phyloP scores from a whole-genome alignment of 805 yeast species.

The Metschnikowia chrysomelidarum region DNA sequence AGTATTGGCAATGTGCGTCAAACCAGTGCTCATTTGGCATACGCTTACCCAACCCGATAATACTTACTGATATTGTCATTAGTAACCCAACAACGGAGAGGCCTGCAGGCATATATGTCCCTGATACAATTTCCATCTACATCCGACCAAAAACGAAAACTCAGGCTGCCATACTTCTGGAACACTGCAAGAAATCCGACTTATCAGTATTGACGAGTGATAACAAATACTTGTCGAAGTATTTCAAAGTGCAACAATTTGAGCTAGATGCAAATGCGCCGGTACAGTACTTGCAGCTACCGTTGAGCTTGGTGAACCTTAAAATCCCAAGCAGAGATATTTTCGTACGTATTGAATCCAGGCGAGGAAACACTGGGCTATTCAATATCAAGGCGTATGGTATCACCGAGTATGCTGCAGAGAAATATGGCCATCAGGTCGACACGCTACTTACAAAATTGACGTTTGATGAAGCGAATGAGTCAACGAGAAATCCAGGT shows the following conservation, averaged over 20 bases:
- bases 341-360: constrained; percentile 24
- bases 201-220: not conserved
- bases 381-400: constrained; percentile 17
- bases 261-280: constrained; percentile 14
- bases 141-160: constrained; percentile 27
- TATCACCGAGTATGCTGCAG: constrained; percentile 12
- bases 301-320: constrained; percentile 33
- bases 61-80: constrained; percentile 36
- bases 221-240: constrained; percentile 31
- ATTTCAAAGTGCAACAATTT: constrained; percentile 29
- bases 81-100: constrained; percentile 14
- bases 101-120: constrained; percentile 15
- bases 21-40: constrained; percentile 34
- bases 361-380: constrained; percentile 15
- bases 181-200: constrained; percentile 19
- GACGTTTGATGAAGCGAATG: too few species aligned
- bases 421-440: constrained; percentile 12
- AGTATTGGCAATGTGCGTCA: constrained; percentile 34
- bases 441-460: constrained; percentile 13
- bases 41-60: constrained; percentile 29
- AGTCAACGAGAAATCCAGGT: too few species aligned
- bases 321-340: constrained; percentile 32
- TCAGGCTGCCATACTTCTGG: constrained; percentile 19
- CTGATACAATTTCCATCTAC: constrained; percentile 25
- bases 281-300: constrained; percentile 31